Evolutionary conservation across 1,139 yeast species (phyloP).

Genomic region (Candida sanyaensis): DNA sequence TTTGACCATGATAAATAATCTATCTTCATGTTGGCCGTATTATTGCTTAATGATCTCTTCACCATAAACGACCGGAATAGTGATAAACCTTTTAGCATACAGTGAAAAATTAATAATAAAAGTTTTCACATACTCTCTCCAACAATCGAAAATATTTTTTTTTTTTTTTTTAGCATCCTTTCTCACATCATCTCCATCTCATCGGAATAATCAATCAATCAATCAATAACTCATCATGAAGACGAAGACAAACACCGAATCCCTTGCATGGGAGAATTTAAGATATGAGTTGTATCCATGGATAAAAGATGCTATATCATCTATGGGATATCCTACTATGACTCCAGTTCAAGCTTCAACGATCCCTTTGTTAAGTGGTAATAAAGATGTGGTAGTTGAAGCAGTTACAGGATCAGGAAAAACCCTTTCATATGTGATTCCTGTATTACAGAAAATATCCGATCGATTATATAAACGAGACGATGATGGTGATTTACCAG

Average conservation of each 20-base stretch:
- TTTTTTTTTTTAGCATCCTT: background rate
- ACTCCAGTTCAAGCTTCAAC: slow-evolving; percentile 98
- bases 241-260: slow-evolving; percentile 31
- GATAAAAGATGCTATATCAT: slow-evolving; percentile 62
- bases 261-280: slow-evolving; percentile 43
- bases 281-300: slow-evolving; percentile 42
- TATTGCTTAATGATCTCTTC: slow-evolving; percentile 22
- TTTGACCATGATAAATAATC: slow-evolving; percentile 53
- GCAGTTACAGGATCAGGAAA: slow-evolving; percentile 98
- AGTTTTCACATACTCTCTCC: background rate
- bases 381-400: slow-evolving; percentile 95
- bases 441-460: slow-evolving; percentile 68
- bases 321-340: slow-evolving; percentile 80
- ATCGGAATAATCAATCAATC: slow-evolving; percentile 10
- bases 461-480: slow-evolving; percentile 25
- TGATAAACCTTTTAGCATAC: slow-evolving; percentile 6
- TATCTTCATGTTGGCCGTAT: slow-evolving; percentile 2
- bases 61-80: slow-evolving; percentile 22
- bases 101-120: background rate
- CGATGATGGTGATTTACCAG: slow-evolving; percentile 25
- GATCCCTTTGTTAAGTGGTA: slow-evolving; percentile 81
- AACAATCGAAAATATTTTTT: background rate
- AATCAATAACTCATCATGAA: slow-evolving; percentile 27
- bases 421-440: slow-evolving; percentile 83
- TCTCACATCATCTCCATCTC: slow-evolving; percentile 1